A percentile compares a stretch with the other conserved stretches of the same genome.
Conservation (phyloP, 2,329 filamentous ascomycete species). For the Microdochium trichocladiopsis region DNA sequence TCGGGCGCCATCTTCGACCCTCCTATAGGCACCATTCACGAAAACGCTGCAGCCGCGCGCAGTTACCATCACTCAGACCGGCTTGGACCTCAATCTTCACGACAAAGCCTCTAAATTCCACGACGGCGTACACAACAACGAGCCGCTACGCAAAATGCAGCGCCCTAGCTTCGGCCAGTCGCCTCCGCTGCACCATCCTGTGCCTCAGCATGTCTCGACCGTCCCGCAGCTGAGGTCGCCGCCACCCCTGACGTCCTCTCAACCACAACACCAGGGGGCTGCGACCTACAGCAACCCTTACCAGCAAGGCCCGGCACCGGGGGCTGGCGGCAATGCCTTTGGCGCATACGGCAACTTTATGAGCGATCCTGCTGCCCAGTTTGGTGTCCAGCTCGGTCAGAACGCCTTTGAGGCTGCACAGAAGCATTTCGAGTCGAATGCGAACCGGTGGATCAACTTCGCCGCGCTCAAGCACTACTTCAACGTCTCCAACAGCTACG, state of each 20-base stretch:
- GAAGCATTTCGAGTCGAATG: slow-evolving; percentile 93
- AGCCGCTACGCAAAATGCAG: slow-evolving; percentile 58
- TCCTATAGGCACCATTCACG: neutral
- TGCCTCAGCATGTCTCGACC: slow-evolving; percentile 96
- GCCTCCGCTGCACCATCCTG: slow-evolving; percentile 91
- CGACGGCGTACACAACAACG: too few relatives aligned
- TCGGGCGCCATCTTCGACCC: neutral
- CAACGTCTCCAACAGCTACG: slow-evolving; percentile 96
- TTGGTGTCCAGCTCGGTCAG: slow-evolving; percentile 91
- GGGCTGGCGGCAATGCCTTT: slow-evolving; percentile 47
- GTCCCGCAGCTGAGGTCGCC: slow-evolving; percentile 95
- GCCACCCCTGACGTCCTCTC: slow-evolving; percentile 66
- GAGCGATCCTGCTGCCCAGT: slow-evolving; percentile 89
- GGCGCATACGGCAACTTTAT: slow-evolving; percentile 87
- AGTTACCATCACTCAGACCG: too few relatives aligned
- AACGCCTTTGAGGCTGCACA: slow-evolving; percentile 86
- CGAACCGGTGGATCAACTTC: slow-evolving; percentile 77
- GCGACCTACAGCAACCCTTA: slow-evolving; percentile 64
- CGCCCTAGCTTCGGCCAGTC: slow-evolving; percentile 79
- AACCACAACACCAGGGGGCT: slow-evolving; percentile 58
- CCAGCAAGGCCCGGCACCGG: slow-evolving; percentile 48
- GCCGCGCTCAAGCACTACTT: slow-evolving; percentile 97
- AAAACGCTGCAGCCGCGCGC: too few relatives aligned
- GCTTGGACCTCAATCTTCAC: too few relatives aligned
- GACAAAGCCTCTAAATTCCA: too few relatives aligned